These are phyloP conservation scores for Colletotrichum australisinense DNA, from an alignment of 2,329 filamentous ascomycete genomes.

Conservation along the genomic window DNA sequence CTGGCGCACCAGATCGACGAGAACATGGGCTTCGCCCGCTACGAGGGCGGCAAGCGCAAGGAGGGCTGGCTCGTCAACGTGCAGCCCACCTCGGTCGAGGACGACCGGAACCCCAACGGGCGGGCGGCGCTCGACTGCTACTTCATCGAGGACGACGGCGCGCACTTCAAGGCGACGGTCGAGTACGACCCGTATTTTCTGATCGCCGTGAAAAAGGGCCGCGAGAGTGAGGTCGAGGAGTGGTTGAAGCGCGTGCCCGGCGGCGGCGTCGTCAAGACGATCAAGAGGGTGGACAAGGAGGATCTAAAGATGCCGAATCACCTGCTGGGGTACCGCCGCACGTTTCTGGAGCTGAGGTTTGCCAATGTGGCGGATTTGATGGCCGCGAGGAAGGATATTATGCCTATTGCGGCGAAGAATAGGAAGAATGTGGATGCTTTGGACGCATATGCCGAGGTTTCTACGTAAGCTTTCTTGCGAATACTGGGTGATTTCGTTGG, in stretches of 20 bases:
- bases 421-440: slow-evolving; percentile 96
- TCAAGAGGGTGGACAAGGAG: slow-evolving; percentile 87
- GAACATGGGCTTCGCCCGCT: slow-evolving; percentile 91
- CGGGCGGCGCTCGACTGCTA: slow-evolving; percentile 95
- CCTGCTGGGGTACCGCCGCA: slow-evolving; percentile 88
- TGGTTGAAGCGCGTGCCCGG: slow-evolving; percentile 84
- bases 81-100: slow-evolving; percentile 88
- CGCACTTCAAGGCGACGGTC: slow-evolving; percentile 94
- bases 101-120: slow-evolving; percentile 85
- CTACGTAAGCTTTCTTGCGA: slow-evolving; percentile 69
- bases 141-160: slow-evolving; percentile 90
- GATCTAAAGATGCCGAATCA: slow-evolving; percentile 97
- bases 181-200: slow-evolving; percentile 98
- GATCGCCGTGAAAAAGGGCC: slow-evolving; percentile 87
- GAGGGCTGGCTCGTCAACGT: slow-evolving; percentile 97
- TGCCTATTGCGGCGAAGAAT: slow-evolving; percentile 95
- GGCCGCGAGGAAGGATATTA: slow-evolving; percentile 83
- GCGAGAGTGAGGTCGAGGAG: slow-evolving; percentile 94
- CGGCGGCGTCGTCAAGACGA: slow-evolving; percentile 83
- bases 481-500: not conserved
- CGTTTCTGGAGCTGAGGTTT: slow-evolving; percentile 88
- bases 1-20: slow-evolving; percentile 94
- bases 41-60: slow-evolving; percentile 84
- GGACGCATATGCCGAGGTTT: slow-evolving; percentile 98
- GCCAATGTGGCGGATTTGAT: slow-evolving; percentile 88